A percentile compares a stretch with the other conserved stretches of the same genome.
Conservation (phyloP, 2,329 filamentous ascomycete species). For the Dothistroma pini region DNA sequence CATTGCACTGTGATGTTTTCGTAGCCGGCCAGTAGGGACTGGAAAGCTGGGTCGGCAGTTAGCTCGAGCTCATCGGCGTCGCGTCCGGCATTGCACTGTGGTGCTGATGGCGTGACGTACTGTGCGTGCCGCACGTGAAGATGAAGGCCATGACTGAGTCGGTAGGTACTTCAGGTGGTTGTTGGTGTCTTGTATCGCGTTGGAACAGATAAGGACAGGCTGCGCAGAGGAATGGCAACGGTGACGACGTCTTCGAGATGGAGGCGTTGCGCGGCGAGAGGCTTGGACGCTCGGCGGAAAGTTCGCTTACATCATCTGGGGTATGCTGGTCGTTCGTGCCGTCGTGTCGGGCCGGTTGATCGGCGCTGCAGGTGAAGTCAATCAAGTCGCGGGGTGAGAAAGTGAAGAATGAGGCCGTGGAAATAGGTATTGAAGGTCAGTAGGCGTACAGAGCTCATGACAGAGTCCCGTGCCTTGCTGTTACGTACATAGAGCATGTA, state of each 20-base stretch:
- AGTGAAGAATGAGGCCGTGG: background rate
- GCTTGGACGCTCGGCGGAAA: slow-evolving; percentile 4
- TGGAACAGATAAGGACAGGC: background rate
- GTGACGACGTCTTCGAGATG: slow-evolving; percentile 9
- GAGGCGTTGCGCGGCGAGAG: slow-evolving; percentile 13
- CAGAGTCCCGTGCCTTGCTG: background rate
- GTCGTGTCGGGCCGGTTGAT: background rate
- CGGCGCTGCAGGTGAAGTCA: background rate
- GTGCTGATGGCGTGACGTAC: slow-evolving; percentile 30
- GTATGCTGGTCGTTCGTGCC: background rate
- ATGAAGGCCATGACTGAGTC: slow-evolving; percentile 37
- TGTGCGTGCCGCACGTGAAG: slow-evolving; percentile 51
- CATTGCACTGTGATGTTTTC: slow-evolving; percentile 51
- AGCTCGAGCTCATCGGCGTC: slow-evolving; percentile 1
- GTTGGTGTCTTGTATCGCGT: background rate
- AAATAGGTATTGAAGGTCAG: background rate
- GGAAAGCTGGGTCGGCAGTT: slow-evolving; percentile 41
- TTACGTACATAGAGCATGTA: background rate
- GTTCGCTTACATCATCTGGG: slow-evolving; percentile 6
- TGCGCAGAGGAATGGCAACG: background rate
- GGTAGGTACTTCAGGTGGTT: background rate
- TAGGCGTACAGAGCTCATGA: slow-evolving; percentile 1
- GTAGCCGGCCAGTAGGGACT: slow-evolving; percentile 43
- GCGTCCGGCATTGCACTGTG: background rate
- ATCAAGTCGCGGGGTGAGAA: background rate